Conservation (phyloP, 495 filamentous ascomycete species). For the Aspergillus carlsbadensis region DNA sequence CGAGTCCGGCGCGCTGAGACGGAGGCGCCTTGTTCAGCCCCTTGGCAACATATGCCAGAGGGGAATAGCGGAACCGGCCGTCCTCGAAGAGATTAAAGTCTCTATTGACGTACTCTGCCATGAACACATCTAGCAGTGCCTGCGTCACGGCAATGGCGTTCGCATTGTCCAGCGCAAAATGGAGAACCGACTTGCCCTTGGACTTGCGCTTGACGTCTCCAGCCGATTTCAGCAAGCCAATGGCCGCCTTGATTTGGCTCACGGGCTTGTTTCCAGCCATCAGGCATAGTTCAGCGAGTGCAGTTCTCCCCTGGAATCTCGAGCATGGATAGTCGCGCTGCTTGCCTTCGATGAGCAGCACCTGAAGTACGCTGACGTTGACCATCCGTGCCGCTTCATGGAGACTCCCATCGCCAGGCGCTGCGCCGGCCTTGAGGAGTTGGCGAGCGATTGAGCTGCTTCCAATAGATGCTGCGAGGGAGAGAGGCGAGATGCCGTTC, state of each 20-base stretch:
- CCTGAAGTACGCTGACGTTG: conserved; percentile 8
- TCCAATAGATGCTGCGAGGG: conserved; percentile 1
- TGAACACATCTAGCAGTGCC: conserved; percentile 8
- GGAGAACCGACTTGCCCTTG: conserved; percentile 5
- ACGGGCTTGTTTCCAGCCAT: background rate
- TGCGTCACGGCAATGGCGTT: conserved; percentile 8
- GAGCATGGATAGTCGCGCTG: conserved; percentile 13
- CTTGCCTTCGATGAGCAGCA: conserved; percentile 3
- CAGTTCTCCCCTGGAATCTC: conserved; percentile 8
- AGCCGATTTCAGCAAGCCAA: conserved; percentile 1
- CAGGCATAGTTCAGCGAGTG: conserved; percentile 8
- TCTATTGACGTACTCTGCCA: conserved; percentile 6
- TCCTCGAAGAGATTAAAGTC: conserved; percentile 13
- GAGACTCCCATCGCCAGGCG: conserved; percentile 6
- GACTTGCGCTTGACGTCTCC: conserved; percentile 13
- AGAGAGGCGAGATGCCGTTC: conserved; percentile 1
- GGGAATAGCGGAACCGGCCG: conserved; percentile 8
- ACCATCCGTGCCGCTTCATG: conserved; percentile 12
- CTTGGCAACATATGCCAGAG: conserved; percentile 5
- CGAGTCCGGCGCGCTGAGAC: background rate
- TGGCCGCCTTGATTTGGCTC: conserved; percentile 9
- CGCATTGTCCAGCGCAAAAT: conserved; percentile 9
- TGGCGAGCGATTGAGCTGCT: conserved; percentile 1
- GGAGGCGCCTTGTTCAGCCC: conserved; percentile 4
- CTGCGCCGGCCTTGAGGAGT: conserved; percentile 1